Percentiles rank a stretch among this genome's conserved stretches.
These are phyloP conservation scores for Sutorius australiensis DNA, from an alignment of 768 basidiomycete genomes.

Conservation along the genomic window DNA sequence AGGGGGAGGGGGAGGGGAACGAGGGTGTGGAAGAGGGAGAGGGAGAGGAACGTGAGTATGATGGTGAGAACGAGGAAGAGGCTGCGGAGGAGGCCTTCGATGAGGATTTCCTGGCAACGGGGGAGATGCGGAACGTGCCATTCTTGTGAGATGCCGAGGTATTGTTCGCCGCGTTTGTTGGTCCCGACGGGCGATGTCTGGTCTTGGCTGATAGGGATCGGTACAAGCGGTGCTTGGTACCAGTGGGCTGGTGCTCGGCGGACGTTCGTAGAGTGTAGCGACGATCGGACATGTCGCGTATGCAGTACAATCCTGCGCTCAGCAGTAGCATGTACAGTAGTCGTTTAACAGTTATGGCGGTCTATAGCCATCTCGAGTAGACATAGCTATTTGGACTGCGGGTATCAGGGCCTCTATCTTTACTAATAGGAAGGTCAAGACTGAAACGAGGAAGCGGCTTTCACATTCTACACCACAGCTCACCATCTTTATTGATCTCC, in stretches of 20 bases:
- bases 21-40: constrained; percentile 31
- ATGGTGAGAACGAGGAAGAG: constrained; percentile 51
- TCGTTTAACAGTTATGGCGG: neutral
- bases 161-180: neutral
- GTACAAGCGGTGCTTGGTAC: neutral
- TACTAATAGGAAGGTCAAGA: too few species aligned
- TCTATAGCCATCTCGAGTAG: neutral
- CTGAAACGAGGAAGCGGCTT: too few species aligned
- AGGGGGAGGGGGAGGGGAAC: constrained; percentile 36
- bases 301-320: neutral
- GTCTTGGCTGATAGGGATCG: neutral
- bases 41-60: constrained; percentile 31
- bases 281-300: neutral
- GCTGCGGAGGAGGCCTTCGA: constrained; percentile 73
- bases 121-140: constrained; percentile 78
- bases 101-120: constrained; percentile 74
- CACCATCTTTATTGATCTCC: too few species aligned
- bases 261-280: neutral
- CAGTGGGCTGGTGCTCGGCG: neutral
- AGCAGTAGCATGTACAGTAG: neutral
- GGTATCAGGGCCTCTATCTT: neutral
- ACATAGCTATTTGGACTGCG: too few species aligned
- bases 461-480: too few species aligned
- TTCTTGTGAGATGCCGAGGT: constrained; percentile 42
- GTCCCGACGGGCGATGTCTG: neutral